Conservation (phyloP, 2,329 filamentous ascomycete species). For the Trichoderma harzianum region DNA sequence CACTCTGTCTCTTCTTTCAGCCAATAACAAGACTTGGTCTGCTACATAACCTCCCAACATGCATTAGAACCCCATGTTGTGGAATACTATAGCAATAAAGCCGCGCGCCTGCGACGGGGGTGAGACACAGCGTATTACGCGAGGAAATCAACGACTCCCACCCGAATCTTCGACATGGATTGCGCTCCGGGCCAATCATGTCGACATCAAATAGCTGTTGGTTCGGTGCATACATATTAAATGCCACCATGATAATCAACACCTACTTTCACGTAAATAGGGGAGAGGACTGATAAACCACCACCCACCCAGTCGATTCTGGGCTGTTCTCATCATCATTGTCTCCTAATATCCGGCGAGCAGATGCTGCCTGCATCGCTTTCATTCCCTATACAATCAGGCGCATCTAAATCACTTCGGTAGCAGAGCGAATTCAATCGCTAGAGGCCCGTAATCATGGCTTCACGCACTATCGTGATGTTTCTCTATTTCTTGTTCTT, state of each 20-base stretch:
- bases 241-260: neutral
- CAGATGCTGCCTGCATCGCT: neutral
- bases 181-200: neutral
- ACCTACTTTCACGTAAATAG: neutral
- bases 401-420: neutral
- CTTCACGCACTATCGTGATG: no score
- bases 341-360: neutral
- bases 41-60: neutral
- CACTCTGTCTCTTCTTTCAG: neutral
- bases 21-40: neutral
- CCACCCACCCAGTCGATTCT: neutral
- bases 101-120: neutral
- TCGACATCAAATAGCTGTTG: neutral
- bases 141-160: neutral
- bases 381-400: neutral
- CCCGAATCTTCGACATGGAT: neutral
- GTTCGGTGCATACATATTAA: no score
- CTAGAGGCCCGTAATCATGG: neutral
- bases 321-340: neutral
- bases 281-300: neutral
- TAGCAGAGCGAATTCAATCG: neutral
- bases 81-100: neutral
- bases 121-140: neutral
- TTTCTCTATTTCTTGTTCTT: neutral
- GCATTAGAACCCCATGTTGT: neutral